A percentile compares a stretch with the other conserved stretches of the same genome.
Evolutionary conservation across 2,329 filamentous ascomycete species (phyloP).

Genomic region (Westerdykella sp.): DNA sequence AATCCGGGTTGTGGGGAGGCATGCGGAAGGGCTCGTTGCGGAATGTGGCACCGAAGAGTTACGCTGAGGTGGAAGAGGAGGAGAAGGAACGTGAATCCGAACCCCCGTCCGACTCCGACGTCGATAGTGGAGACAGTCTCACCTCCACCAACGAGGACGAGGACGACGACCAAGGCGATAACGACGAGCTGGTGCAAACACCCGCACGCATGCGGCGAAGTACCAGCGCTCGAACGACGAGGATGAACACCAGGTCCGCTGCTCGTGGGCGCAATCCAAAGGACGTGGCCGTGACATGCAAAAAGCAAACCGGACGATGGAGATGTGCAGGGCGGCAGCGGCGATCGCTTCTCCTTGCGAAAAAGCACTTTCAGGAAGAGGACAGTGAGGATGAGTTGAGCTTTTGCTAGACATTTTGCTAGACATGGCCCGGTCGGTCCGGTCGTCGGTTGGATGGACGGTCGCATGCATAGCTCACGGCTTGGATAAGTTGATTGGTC

Average conservation of each 20-base stretch:
- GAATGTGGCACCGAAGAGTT: slow-evolving; percentile 11
- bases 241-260: background rate
- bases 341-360: slow-evolving; percentile 9
- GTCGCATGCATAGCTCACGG: background rate
- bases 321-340: slow-evolving; percentile 1
- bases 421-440: background rate
- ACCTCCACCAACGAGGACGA: background rate
- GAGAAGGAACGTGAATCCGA: background rate
- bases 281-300: background rate
- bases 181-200: too few relatives aligned
- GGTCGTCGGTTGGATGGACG: too few relatives aligned
- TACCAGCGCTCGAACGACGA: background rate
- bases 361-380: slow-evolving; percentile 6
- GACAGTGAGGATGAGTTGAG: slow-evolving; percentile 32
- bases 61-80: slow-evolving; percentile 2
- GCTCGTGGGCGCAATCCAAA: too few relatives aligned
- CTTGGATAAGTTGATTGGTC: too few relatives aligned
- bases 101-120: background rate
- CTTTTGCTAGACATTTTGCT: slow-evolving; percentile 12
- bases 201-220: background rate
- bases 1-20: slow-evolving; percentile 3
- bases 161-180: background rate
- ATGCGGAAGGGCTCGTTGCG: slow-evolving; percentile 11
- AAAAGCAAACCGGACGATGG: slow-evolving; percentile 1
- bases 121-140: background rate